phyloP scores from a whole-genome alignment of 148 eudicot genomes.

The Fagopyrum tataricum region DNA sequence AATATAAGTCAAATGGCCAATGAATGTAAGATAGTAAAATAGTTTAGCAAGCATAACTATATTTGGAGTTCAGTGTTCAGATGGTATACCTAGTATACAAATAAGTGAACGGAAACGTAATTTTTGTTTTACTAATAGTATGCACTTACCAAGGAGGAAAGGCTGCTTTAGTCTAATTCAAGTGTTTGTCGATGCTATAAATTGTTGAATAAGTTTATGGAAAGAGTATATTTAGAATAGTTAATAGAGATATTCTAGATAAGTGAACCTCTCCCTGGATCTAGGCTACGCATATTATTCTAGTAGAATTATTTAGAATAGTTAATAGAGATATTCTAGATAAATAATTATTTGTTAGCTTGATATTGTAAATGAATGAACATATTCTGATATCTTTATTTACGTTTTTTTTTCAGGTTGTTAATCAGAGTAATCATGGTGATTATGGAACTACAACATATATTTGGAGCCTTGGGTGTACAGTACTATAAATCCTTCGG shows the following conservation, averaged over 20 bases:
- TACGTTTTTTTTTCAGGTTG: too few relatives aligned
- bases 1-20: not conserved
- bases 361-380: not conserved
- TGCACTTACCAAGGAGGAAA: not conserved
- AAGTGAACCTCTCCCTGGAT: too few relatives aligned
- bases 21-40: not conserved
- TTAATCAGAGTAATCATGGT: too few relatives aligned
- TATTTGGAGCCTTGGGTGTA: constrained; percentile 97
- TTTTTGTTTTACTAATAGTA: not conserved
- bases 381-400: not conserved
- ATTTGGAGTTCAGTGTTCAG: not conserved
- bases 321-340: too few relatives aligned
- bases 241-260: too few relatives aligned
- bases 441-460: constrained; percentile 81
- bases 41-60: too few relatives aligned
- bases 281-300: too few relatives aligned
- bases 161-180: not conserved
- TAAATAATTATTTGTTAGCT: not conserved
- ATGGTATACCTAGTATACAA: not conserved
- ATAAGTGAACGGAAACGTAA: not conserved
- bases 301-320: too few relatives aligned
- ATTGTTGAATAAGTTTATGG: too few relatives aligned
- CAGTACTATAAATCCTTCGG: constrained; percentile 75
- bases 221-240: too few relatives aligned
- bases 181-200: not conserved